A percentile compares a stretch with the other conserved stretches of the same genome.
These are phyloP conservation scores for Endotrypanum monterogeii DNA, from an alignment of 208 protist species.

Conservation along the genomic window DNA sequence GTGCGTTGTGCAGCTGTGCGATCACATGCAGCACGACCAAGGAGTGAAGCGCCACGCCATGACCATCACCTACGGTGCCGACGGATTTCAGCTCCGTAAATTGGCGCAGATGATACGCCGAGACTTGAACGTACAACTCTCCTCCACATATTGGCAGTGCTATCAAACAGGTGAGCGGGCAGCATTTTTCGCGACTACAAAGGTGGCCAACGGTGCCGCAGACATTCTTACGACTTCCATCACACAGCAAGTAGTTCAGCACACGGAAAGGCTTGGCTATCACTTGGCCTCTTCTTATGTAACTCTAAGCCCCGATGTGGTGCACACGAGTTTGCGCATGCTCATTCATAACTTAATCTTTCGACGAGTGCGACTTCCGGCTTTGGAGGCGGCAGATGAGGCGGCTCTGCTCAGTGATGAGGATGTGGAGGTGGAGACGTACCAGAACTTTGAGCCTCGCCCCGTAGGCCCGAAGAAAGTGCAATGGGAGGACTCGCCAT, in stretches of 20 bases:
- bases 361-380: slow-evolving; percentile 50
- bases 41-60: slow-evolving; percentile 88
- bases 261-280: slow-evolving; percentile 86
- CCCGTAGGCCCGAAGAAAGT: slow-evolving; percentile 64
- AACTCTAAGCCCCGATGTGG: slow-evolving; percentile 82
- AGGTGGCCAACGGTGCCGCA: slow-evolving; percentile 84
- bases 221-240: slow-evolving; percentile 87
- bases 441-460: slow-evolving; percentile 61
- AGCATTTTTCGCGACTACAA: slow-evolving; percentile 88
- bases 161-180: slow-evolving; percentile 87
- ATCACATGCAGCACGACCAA: slow-evolving; percentile 88
- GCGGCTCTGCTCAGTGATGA: slow-evolving; percentile 43
- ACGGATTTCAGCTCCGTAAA: slow-evolving; percentile 77
- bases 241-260: slow-evolving; percentile 78
- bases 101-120: slow-evolving; percentile 73
- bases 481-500: slow-evolving; percentile 31
- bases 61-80: slow-evolving; percentile 86
- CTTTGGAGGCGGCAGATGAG: slow-evolving; percentile 59
- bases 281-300: slow-evolving; percentile 75
- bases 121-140: slow-evolving; percentile 76
- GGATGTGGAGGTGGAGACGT: slow-evolving; percentile 65
- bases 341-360: slow-evolving; percentile 89
- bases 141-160: slow-evolving; percentile 90
- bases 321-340: slow-evolving; percentile 89
- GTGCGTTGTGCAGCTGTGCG: slow-evolving; percentile 86